Conservation (phyloP, 371 early-diverging fungal genomes). For the Rhizopus delemar region DNA sequence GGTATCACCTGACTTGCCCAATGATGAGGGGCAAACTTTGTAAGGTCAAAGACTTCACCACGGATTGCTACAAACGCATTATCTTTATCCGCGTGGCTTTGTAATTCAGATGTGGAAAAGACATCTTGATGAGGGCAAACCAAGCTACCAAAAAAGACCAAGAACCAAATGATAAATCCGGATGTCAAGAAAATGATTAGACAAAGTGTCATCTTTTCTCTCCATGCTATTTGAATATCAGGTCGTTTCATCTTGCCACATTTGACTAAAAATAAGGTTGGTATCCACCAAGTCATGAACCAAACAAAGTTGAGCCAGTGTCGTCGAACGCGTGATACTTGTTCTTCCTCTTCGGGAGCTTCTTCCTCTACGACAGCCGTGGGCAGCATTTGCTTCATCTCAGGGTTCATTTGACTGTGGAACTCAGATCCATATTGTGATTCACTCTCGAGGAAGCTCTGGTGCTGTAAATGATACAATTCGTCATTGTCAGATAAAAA, state of each 20-base stretch:
- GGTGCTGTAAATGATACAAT: slow-evolving; percentile 11
- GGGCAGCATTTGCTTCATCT: slow-evolving; percentile 32
- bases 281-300: slow-evolving; percentile 89
- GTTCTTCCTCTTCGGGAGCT: slow-evolving; percentile 13
- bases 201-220: slow-evolving; percentile 82
- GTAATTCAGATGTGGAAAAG: slow-evolving; percentile 53
- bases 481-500: slow-evolving; percentile 61
- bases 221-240: slow-evolving; percentile 87
- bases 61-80: slow-evolving; percentile 65
- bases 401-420: slow-evolving; percentile 3
- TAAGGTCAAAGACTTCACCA: slow-evolving; percentile 74
- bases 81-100: slow-evolving; percentile 30
- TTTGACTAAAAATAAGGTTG: slow-evolving; percentile 60
- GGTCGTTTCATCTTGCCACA: slow-evolving; percentile 75
- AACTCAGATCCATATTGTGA: slow-evolving; percentile 29
- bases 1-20: slow-evolving; percentile 50
- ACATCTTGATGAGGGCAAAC: slow-evolving; percentile 85
- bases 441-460: slow-evolving; percentile 20
- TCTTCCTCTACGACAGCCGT: slow-evolving; percentile 24
- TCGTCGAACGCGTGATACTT: slow-evolving; percentile 50
- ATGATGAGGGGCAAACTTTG: slow-evolving; percentile 60
- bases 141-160: slow-evolving; percentile 80
- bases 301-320: slow-evolving; percentile 85
- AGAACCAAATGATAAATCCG: slow-evolving; percentile 49
- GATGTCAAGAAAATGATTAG: slow-evolving; percentile 68